Base-by-base conservation (phyloP, 2,329 filamentous ascomycete species). In the Fusarium sp. region DNA sequence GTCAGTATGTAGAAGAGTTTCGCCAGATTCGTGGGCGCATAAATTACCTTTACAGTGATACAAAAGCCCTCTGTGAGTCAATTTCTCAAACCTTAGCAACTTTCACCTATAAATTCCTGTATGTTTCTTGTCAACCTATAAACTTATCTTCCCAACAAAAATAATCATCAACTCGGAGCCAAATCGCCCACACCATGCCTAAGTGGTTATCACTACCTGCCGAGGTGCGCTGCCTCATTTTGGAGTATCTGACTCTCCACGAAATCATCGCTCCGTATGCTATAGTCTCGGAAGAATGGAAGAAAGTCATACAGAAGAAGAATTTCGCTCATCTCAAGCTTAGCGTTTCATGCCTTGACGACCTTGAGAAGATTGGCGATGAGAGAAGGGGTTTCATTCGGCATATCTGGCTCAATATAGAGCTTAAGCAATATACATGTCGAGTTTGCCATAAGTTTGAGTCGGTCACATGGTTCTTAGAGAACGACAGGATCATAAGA, bases 341-440 rank as follows among this genome's bases (percentile, higher is more conserved):
- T 15, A 31, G 48, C 6, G 40, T 43, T 37, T 18, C 23, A 1
- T 62, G 31, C 21, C 47, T 69, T 6, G 46, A 57, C 8, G 31
- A 14, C 2, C 52, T 69, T 17, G 18, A 50, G 11, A 17, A 21
- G 6, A 37, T 65, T 4, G 8, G 3, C 13, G 8, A 42, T 11
- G 40, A 17, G 14, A 49, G 35, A 4, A 36, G 6, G 29, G 17
- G 33, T 6, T 13, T 67, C 2, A 36, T n/a, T n/a, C n/a, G 50
- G 21, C 60, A 70, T 18, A 29, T 70, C 14, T 68, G 60, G 50
- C 41, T 70, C 7, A 63, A 68, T 6, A 56, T 70, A 10, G 54
- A 70, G 35, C 63, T 70, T 13, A 20, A 27, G 0, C 17, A 13
- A 33, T 70, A 67, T 18, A 51, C 45, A 8, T 70, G 63, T 13